Base-by-base conservation (phyloP, 495 filamentous ascomycete species). In the Amniculicola lignicola region DNA sequence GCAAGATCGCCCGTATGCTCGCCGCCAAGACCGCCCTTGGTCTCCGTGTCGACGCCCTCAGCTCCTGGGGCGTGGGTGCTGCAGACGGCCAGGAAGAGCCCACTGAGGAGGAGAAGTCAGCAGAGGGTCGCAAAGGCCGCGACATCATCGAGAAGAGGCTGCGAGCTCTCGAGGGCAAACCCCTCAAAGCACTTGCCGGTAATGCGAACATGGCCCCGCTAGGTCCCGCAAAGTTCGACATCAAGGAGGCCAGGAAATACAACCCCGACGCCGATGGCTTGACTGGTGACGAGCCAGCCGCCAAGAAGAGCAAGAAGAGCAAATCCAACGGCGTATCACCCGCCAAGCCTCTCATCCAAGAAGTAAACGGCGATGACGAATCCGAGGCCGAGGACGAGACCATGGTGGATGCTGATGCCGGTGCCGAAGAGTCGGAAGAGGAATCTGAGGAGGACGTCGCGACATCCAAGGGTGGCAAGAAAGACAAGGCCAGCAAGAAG, bases 1-100 rank as follows among this genome's bases (percentile, higher is more conserved):
- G 93, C 61, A 99, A 99, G 78, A 95, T 99, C 68, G 93, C 93
- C 12, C 86, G 93, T 73, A 89, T 96, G 76, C 80, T 99, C 33
- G 89, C 93, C 44, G 83, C 91, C 59, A 97, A 96, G 76, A 82
- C 93, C 10, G 87, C 93, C 18, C 82, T 97, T 19, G 90, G 91
- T 79, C 75, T 96, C 42, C 89, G 93, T 74, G 88, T 94, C 29
- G 93, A 99, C 74, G 86, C 93, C 24, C 82, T 96, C 23, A 83
- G 84, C 23, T 89, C 95, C 43, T 88, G 86, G 80, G 80, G 79
- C 63, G 73, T 72, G 10, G 67, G 75, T 41, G 78, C 78, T 55
- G 74, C 80, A 54, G 77, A 74, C 39, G 84, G 82, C 38, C 81
- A 83, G 24, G 82, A 87, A 51, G 73, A 80, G 58, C 80, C 83